Base-by-base conservation (phyloP, 2,329 filamentous ascomycete genomes). In the Aspergillus sclerotialis region DNA sequence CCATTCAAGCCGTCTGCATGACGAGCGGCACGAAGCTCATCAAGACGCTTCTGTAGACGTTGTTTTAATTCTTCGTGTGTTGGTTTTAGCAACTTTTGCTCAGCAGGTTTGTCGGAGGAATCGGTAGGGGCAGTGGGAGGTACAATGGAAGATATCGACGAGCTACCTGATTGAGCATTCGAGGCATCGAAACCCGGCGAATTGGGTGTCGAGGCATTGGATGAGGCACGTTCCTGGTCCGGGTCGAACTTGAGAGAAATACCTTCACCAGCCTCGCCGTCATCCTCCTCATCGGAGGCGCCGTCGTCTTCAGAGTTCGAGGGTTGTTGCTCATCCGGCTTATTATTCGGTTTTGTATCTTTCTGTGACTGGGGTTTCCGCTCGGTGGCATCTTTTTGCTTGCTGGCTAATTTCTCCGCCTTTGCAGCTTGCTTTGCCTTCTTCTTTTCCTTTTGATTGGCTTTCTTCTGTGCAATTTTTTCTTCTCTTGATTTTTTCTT, bases 1-100 rank as follows among this genome's bases (percentile, higher is more conserved):
- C 87, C 87, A 49, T 93, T 80, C 1, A 80, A 73, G 5, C 84
- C 86, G 49, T 93, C 87, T 5, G 90, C 89, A 60, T 94, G 94
- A 39, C 92, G 81, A 16, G 80, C 80, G 7, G 85, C 84, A 39
- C 90, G 84, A 32, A 96, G 77, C 29, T 82, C 82, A 48, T 92
- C 85, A 36, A 98, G 88, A 42, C 80, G 84, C 48, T 84, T 84
- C 37, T 84, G 80, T 32, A 98, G 72, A 28, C 89, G 82, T 37
- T 82, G 78, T 52, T 84, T 80, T 30, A 94, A 76, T 16, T 82
- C 77, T 40, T 85, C 78, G 27, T 81, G 82, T 53, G 89, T 81
- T 42, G 78, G 69, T 36, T 82, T 82, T 39, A 64, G 68, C 18
- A 82, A 74, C 58, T 81, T 84, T 10, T 75, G 74, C 52, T 55